These are phyloP conservation scores for Aotearoamyces nothofagi DNA, from an alignment of 2,329 filamentous ascomycete genomes.

Conservation along the genomic window DNA sequence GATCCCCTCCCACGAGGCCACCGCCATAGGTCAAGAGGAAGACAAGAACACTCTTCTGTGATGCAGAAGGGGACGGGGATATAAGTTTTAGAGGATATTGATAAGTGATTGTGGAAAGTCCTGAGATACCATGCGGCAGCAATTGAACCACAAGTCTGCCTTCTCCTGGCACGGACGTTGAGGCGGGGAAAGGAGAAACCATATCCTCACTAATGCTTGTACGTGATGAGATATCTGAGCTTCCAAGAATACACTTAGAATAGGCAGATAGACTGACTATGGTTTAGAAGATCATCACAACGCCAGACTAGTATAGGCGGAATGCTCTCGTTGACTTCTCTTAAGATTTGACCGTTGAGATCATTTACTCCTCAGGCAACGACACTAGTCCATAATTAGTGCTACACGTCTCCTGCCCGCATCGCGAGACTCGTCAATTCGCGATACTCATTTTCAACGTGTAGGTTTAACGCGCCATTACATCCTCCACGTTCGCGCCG, in stretches of 20 bases:
- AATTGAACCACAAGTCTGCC: slow-evolving; percentile 62
- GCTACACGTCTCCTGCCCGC: slow-evolving; percentile 1
- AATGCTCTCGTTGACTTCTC: too few relatives aligned
- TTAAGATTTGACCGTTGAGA: too few relatives aligned
- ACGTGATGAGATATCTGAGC: too few relatives aligned
- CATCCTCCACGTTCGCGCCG: not conserved
- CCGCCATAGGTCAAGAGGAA: slow-evolving; percentile 93
- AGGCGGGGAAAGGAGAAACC: slow-evolving; percentile 33
- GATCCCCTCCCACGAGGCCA: slow-evolving; percentile 78
- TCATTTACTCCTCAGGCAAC: slow-evolving; percentile 1
- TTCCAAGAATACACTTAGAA: too few relatives aligned
- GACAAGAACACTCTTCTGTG: slow-evolving; percentile 56
- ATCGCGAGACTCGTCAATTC: not conserved
- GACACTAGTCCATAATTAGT: too few relatives aligned
- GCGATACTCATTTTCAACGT: too few relatives aligned
- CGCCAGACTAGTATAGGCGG: too few relatives aligned
- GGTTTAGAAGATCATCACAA: too few relatives aligned
- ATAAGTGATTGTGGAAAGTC: slow-evolving; percentile 63
- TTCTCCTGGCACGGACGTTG: slow-evolving; percentile 59
- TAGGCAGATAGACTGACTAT: too few relatives aligned
- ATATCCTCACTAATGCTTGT: too few relatives aligned
- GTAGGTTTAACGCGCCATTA: not conserved
- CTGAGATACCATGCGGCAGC: slow-evolving; percentile 56
- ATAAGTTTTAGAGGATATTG: slow-evolving; percentile 94
- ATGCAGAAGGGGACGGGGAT: slow-evolving; percentile 52